Evolutionary conservation across 495 filamentous ascomycete species (phyloP).

Genomic region (Talaromyces borbonicus): DNA sequence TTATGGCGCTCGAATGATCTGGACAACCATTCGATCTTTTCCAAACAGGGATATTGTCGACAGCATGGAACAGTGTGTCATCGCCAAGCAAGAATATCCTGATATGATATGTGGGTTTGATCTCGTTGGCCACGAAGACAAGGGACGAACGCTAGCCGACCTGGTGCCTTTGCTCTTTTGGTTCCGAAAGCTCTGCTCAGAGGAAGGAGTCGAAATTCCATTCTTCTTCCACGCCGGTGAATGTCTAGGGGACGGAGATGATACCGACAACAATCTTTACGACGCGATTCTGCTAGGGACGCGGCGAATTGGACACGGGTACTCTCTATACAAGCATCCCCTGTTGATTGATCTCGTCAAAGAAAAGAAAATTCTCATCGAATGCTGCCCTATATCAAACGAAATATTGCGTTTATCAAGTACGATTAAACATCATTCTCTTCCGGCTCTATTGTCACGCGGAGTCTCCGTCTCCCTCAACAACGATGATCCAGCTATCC

Average conservation of each 20-base stretch:
- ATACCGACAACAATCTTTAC: slow-evolving; percentile 75
- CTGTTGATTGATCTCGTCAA: slow-evolving; percentile 78
- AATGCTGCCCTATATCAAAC: slow-evolving; percentile 80
- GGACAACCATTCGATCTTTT: slow-evolving; percentile 60
- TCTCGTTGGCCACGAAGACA: slow-evolving; percentile 76
- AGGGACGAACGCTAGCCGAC: slow-evolving; percentile 62
- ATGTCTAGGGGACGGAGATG: slow-evolving; percentile 64
- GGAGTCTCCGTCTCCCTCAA: slow-evolving; percentile 63
- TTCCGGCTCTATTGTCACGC: slow-evolving; percentile 74
- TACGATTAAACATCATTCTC: slow-evolving; percentile 66
- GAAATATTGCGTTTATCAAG: slow-evolving; percentile 70
- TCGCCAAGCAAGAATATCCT: slow-evolving; percentile 67
- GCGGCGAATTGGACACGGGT: slow-evolving; percentile 79
- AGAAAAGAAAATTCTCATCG: slow-evolving; percentile 77
- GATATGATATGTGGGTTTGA: slow-evolving; percentile 80
- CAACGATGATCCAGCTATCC: slow-evolving; percentile 79
- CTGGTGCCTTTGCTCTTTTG: slow-evolving; percentile 79
- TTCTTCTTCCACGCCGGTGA: slow-evolving; percentile 95
- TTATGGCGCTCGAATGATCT: slow-evolving; percentile 83
- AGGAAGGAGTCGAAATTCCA: slow-evolving; percentile 75
- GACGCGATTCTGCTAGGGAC: slow-evolving; percentile 84
- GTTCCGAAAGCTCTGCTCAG: slow-evolving; percentile 77
- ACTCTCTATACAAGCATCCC: slow-evolving; percentile 84
- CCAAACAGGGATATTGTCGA: slow-evolving; percentile 57
- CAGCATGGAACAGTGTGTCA: slow-evolving; percentile 77